phyloP scores from a whole-genome alignment of 2,329 filamentous ascomycete species.

The Sclerotinia spermophila region DNA sequence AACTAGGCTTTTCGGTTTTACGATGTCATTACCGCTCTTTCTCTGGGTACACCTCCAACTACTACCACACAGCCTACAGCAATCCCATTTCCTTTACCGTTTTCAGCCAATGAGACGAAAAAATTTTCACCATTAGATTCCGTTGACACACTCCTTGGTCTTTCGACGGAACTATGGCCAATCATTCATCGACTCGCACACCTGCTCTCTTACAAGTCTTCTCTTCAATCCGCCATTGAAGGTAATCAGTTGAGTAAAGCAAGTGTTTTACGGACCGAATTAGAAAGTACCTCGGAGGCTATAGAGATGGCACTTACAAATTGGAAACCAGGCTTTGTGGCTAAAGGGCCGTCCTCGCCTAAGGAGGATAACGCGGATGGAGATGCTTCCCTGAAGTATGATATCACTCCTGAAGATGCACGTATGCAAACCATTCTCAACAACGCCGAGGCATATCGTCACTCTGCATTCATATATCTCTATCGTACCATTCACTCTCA shows the following conservation, averaged over 20 bases:
- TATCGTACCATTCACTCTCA: slow-evolving; percentile 42
- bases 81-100: slow-evolving; percentile 46
- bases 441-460: slow-evolving; percentile 49
- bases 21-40: slow-evolving; percentile 61
- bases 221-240: slow-evolving; percentile 46
- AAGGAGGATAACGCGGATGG: slow-evolving; percentile 13
- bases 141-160: slow-evolving; percentile 51
- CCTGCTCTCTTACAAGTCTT: slow-evolving; percentile 50
- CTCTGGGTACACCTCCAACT: slow-evolving; percentile 55
- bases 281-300: slow-evolving; percentile 45
- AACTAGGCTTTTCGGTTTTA: slow-evolving; percentile 60
- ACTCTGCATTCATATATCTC: slow-evolving; percentile 46
- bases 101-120: slow-evolving; percentile 42
- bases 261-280: slow-evolving; percentile 30
- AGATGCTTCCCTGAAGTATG: slow-evolving; percentile 6
- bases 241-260: slow-evolving; percentile 39
- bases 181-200: slow-evolving; percentile 59
- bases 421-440: slow-evolving; percentile 38
- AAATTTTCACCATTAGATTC: slow-evolving; percentile 46
- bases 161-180: slow-evolving; percentile 61
- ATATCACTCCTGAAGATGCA: slow-evolving; percentile 13
- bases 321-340: slow-evolving; percentile 52
- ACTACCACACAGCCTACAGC: slow-evolving; percentile 48
- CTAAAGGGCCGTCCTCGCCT: slow-evolving; percentile 29
- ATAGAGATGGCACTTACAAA: slow-evolving; percentile 53